Evolutionary conservation across 2,329 filamentous ascomycete species (phyloP), one percentile per base, ranked within the genome.

Genomic region (Metarhizium guizhouense): DNA sequence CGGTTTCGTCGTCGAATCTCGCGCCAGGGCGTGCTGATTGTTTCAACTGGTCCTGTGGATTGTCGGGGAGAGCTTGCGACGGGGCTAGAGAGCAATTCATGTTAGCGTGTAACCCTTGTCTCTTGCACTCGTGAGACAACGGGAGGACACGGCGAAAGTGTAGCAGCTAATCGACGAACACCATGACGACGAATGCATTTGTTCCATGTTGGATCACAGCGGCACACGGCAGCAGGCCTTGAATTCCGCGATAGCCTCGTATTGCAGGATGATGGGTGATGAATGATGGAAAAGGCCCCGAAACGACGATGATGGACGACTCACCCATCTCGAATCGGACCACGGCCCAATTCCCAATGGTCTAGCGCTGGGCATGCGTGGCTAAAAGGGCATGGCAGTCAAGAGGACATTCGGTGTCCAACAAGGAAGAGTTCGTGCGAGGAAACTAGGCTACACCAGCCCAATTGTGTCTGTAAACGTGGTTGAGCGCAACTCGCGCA

Each of bases 41-140:
- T 67, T 79, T 81, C 63, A 74, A 65, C 61, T 75, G 70, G 64
- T 82, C 78, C 67, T 76, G 73, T 62, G 73, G 67, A 66, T 79
- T 76, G 66, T 83, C 80, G 69, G 78, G 76, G 74, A 77, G 72
- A 73, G 78, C 75, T 75, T 82, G 79, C 70, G 80, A 81, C 75
- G 78, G 77, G 74, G 79, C 80, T 83, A 64, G 16, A 51, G 42
- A 25, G 11, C 11, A 11, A 40, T 16, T 11, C 16, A 47, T 42
- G 54, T 54, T 54, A 56, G 54, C 25, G 47, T 6, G 56, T 62
- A 34, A 38, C 42, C 47, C 20, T 38, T 13, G 20, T 51, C 20
- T 32, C 43, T 49, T 51, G 38, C 29, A 20, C 47, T 49, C 38
- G 50, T 53, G 53, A 57, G 18, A 53, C 50, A 38, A 34, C 45